Base-by-base conservation (phyloP, 1,284 basidiomycete species). In the Ganoderma lingzhi region DNA sequence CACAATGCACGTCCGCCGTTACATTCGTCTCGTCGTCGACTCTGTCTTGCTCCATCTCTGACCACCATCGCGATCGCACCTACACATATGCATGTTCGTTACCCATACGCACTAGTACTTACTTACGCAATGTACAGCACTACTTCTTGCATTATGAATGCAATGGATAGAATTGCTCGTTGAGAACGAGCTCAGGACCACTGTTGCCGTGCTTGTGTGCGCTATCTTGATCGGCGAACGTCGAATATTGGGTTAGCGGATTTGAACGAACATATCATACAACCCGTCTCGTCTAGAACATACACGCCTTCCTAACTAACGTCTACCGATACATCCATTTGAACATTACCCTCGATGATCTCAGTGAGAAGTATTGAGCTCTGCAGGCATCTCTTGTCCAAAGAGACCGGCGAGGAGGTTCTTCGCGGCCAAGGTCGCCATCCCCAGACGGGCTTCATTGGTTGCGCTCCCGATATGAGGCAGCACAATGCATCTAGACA, bases 401-500 rank as follows among this genome's bases (percentile, higher is more conserved):
- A 83, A 78, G 6, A 85, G 70, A 3, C 84, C 92, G 0, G 83
- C 87, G 9, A 94, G 78, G 64, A 92, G 73, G 77, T 95, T 95
- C 65, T 87, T 83, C 3, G 85, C 90, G 0, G 91, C 91, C 53
- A 94, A 81, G 9, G 85, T 88, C 0, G 92, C 94, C 96, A 98
- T 98, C 3, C 86, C 92, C 53, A 87, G 79, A 66, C 97, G 85
- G 12, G 96, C 95, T 81, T 98, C 94, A 19, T 89, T 84, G 32
- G 96, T 97, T 2, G 94, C 96, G 71, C 93, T 96, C 30, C 90
- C 97, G 66, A 99, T 92, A 77, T 99, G 97, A 0, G 97, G 97
- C 41, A 99, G 76, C 17, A 97, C 84, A 5, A 92, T 84, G 72
- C 93, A 93, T 75, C 93, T 94, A 74, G 65, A 55, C 44, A 56